Conservation (phyloP, 2,329 filamentous ascomycete genomes). For the Colletotrichum sp. region DNA sequence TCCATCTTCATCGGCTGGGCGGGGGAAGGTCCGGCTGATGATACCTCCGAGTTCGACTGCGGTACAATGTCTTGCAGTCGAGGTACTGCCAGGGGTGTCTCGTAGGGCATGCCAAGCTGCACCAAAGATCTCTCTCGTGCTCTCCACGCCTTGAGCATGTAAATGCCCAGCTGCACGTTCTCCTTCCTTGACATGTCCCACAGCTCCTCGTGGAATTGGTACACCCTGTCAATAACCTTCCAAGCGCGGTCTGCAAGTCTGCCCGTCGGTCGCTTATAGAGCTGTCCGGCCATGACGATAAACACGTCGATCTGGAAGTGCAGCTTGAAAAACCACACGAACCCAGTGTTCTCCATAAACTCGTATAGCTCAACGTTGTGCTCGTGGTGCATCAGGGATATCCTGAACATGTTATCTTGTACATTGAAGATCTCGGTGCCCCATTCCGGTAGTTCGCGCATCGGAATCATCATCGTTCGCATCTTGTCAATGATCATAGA, state of each 20-base stretch:
- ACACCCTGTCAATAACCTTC: constrained; percentile 51
- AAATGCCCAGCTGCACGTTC: constrained; percentile 49
- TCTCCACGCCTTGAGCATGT: constrained; percentile 58
- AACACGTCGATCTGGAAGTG: constrained; percentile 64
- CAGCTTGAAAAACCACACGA: constrained; percentile 59
- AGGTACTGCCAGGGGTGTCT: constrained; percentile 50
- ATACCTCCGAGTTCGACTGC: constrained; percentile 37
- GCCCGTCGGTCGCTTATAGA: constrained; percentile 52
- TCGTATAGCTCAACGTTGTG: constrained; percentile 51
- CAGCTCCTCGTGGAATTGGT: constrained; percentile 55
- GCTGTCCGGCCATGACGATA: constrained; percentile 58
- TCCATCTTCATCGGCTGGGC: constrained; percentile 28
- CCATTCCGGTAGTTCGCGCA: constrained; percentile 53
- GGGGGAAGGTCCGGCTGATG: constrained; percentile 31
- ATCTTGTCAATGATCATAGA: constrained; percentile 56
- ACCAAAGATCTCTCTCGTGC: constrained; percentile 49
- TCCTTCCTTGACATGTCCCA: constrained; percentile 52
- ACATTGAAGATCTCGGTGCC: constrained; percentile 53
- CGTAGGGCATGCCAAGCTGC: constrained; percentile 39
- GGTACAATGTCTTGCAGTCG: constrained; percentile 50
- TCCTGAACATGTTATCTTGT: constrained; percentile 61
- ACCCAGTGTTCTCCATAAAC: constrained; percentile 48
- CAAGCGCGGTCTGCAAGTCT: constrained; percentile 59
- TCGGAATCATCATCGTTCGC: constrained; percentile 50
- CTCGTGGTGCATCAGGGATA: constrained; percentile 54